Evolutionary conservation across 208 protist genomes (phyloP), one percentile per base, ranked within the genome.

Genomic region (Trypanosoma lewisi): DNA sequence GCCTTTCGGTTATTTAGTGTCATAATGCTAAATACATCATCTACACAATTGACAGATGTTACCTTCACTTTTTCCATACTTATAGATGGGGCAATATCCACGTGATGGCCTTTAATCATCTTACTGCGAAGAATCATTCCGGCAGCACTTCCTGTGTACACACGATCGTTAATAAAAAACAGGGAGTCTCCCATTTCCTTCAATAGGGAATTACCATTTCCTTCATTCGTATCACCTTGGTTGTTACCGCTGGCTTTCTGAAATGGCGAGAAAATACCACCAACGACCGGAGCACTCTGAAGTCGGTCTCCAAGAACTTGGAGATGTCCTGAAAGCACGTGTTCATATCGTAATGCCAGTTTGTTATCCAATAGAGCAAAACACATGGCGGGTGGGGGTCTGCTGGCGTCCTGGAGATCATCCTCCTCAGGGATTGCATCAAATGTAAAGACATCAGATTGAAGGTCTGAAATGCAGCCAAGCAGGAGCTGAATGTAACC

Each of bases 401-500:
- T 47, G 12, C 39, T 55, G 14, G 73, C 2, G 1, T 68, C 74
- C 17, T 73, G 67, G 6, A 95, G 73, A 47, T 95, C 85, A 23
- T 82, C 73, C 33, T 42, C 71, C 1, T 83, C 72, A 1, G 85
- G 89, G 27, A 95, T 60, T 8, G 79, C 71, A 47, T 95, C 89
- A 64, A 95, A 92, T 3, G 89, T 95, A 54, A 95, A 95, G 9
- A 77, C 69, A 41, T 91, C 84, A 8, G 45, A 76, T 44, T 91
- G 63, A 16, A 95, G 75, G 56, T 95, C 89, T 0, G 89, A 83
- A 36, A 95, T 76, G 65, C 82, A 90, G 6, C 89, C 89, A 7
- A 95, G 78, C 36, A 93, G 27, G 1, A 95, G 73, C 44, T 95
- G 83, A 53, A 95, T 89, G 60, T 83, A 95, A 6, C 89, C 89